Evolutionary conservation across 306 rosid species (phyloP).

Genomic region (Acacia crassicarpa): DNA sequence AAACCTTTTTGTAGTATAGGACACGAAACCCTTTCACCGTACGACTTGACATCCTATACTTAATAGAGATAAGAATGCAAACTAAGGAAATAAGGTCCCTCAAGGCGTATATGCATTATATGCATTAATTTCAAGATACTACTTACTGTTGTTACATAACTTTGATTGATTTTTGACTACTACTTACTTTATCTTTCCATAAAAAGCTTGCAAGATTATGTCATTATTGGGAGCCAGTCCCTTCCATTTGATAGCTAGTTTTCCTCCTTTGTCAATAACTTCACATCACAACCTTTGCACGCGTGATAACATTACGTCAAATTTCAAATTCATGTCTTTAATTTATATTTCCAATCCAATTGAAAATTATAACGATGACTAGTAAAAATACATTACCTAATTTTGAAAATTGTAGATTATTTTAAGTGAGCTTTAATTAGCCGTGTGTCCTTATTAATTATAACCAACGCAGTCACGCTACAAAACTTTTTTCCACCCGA

Average conservation of each 20-base stretch:
- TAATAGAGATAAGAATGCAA: not conserved
- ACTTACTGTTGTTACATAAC: not conserved
- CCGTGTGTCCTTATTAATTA: not conserved
- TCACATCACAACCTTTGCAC: conserved; percentile 28
- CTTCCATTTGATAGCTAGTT: conserved; percentile 15
- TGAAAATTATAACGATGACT: not conserved
- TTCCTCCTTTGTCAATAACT: conserved; percentile 1
- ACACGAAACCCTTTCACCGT: too few species aligned
- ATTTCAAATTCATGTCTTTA: not conserved
- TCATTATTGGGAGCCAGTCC: conserved; percentile 20
- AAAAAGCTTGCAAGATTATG: not conserved
- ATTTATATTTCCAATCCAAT: not conserved
- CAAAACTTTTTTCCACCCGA: not conserved
- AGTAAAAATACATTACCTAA: not conserved
- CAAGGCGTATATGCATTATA: conserved; percentile 12
- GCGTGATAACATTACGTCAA: not conserved
- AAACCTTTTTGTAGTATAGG: too few species aligned
- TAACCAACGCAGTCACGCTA: not conserved
- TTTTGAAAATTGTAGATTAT: too few species aligned
- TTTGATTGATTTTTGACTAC: conserved; percentile 29
- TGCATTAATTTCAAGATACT: conserved; percentile 4
- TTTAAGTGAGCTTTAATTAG: too few species aligned
- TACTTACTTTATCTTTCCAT: conserved; percentile 21
- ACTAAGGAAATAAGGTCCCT: not conserved
- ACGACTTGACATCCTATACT: too few species aligned